These are phyloP conservation scores for Populus ilicifolia DNA, from an alignment of 345 rosid genomes.

Conservation along the genomic window DNA sequence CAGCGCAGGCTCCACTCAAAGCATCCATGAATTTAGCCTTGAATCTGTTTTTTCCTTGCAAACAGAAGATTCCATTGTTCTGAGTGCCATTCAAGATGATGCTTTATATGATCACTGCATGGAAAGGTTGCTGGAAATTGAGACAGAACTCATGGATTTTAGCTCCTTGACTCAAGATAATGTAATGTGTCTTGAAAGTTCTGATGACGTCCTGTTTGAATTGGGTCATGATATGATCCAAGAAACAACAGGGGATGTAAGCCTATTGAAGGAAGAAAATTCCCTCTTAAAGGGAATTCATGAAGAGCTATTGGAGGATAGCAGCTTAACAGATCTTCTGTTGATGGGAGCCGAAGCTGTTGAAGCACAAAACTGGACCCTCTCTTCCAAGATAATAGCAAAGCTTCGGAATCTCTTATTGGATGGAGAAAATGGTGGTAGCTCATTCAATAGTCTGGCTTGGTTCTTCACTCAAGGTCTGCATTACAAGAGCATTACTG, in stretches of 20 bases:
- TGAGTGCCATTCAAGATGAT: neutral
- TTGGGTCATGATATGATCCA: neutral
- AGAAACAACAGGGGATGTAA: neutral
- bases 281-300: neutral
- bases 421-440: neutral
- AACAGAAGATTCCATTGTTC: neutral
- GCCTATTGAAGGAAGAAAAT: neutral
- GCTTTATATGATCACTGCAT: neutral
- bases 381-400: slow-evolving; percentile 10
- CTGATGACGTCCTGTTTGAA: neutral
- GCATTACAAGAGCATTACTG: slow-evolving; percentile 11
- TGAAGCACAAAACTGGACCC: slow-evolving; percentile 25
- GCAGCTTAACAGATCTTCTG: slow-evolving; percentile 17
- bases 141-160: slow-evolving; percentile 15
- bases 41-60: slow-evolving; percentile 1
- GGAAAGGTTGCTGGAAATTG: slow-evolving; percentile 19
- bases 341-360: slow-evolving; percentile 37
- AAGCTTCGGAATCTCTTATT: slow-evolving; percentile 9
- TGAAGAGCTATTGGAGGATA: slow-evolving; percentile 17
- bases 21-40: neutral
- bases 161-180: neutral
- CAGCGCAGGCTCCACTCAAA: neutral
- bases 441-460: slow-evolving; percentile 21
- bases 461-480: slow-evolving; percentile 30
- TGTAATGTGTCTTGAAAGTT: no score